Evolutionary conservation across 2,329 filamentous ascomycete species (phyloP).

Genomic region (Alternaria angustiovoidea): DNA sequence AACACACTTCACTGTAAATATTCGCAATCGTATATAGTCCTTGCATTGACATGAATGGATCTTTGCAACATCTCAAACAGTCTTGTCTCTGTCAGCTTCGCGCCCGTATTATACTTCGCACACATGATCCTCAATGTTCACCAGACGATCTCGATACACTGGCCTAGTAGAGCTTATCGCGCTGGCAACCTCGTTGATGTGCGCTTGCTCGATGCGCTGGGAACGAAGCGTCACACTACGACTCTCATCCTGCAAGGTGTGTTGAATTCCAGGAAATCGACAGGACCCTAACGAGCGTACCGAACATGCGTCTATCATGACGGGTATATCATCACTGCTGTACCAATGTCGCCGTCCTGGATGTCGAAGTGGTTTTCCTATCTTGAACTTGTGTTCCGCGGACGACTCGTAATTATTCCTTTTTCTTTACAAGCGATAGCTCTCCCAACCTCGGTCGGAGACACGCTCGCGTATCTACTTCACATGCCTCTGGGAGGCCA

Average conservation of each 20-base stretch:
- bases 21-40: slow-evolving; percentile 13
- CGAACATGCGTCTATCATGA: background rate
- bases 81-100: background rate
- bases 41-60: background rate
- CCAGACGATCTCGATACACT: background rate
- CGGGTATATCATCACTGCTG: background rate
- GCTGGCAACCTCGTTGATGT: background rate
- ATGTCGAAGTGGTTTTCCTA: background rate
- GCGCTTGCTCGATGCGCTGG: background rate
- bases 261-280: background rate
- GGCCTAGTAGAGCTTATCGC: background rate
- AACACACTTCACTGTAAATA: slow-evolving; percentile 16
- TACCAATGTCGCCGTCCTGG: background rate
- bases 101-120: background rate
- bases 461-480: background rate
- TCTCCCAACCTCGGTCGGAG: background rate
- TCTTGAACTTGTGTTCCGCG: background rate
- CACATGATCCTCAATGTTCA: background rate
- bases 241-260: background rate
- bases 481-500: background rate
- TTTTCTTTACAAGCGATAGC: background rate
- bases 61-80: background rate
- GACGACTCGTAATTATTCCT: background rate
- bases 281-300: background rate
- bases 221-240: too few species aligned